Percentiles rank a stretch among this genome's conserved stretches.
Evolutionary conservation across 768 basidiomycete species (phyloP).

Genomic region (Erythrobasidium yunnanense): DNA sequence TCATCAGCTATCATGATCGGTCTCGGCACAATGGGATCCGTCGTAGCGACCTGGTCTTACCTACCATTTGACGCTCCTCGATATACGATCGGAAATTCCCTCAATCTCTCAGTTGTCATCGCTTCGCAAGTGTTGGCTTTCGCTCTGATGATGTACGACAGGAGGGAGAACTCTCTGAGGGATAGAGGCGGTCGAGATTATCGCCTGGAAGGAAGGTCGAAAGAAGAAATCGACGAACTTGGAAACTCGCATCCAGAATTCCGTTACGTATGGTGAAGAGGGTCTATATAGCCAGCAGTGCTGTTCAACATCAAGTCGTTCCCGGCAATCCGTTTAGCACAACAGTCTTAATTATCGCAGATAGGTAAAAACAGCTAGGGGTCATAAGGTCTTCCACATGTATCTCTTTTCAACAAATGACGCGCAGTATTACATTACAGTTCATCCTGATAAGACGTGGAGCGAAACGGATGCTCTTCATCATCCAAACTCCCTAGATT

Average conservation of each 20-base stretch:
- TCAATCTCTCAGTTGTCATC: conserved; percentile 27
- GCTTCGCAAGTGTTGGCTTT: neutral
- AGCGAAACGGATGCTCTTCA: no score
- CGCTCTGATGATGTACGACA: conserved; percentile 31
- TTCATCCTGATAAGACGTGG: no score
- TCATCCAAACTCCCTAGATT: no score
- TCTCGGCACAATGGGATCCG: conserved; percentile 20
- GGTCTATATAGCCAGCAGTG: no score
- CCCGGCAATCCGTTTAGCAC: no score
- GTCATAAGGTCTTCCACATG: no score
- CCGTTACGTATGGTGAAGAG: conserved; percentile 24
- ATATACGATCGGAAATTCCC: conserved; percentile 30
- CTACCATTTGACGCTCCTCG: conserved; percentile 9
- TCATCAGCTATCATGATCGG: conserved; percentile 15
- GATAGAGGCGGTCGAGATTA: conserved; percentile 35
- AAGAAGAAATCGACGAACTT: conserved; percentile 30
- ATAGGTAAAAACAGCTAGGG: no score
- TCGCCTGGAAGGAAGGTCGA: conserved; percentile 34
- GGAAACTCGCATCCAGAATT: conserved; percentile 36
- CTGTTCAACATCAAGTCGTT: no score
- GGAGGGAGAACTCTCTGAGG: conserved; percentile 36
- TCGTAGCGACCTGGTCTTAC: conserved; percentile 14
- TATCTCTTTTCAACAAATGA: no score
- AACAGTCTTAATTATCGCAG: no score
- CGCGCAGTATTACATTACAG: no score